phyloP scores from a whole-genome alignment of 352 stramenopile species.

The Globisporangium okanoganense region DNA sequence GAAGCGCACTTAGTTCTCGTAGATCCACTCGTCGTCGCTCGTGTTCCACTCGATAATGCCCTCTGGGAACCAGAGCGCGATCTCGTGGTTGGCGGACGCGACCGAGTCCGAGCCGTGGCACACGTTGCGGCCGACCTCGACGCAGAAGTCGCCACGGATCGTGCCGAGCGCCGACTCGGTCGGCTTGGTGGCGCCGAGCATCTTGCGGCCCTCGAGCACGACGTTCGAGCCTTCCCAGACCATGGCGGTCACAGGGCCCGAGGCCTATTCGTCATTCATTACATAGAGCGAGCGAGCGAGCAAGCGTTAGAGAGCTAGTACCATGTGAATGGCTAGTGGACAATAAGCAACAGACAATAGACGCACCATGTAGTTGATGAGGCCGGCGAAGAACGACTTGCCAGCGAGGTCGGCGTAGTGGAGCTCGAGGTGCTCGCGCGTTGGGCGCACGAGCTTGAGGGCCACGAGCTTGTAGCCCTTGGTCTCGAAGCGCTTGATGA shows the following conservation, averaged over 20 bases:
- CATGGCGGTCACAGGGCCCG: constrained; percentile 91
- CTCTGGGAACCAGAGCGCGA: constrained; percentile 95
- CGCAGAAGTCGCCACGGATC: constrained; percentile 97
- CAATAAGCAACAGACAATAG: background rate
- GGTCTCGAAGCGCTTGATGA: constrained; percentile 97
- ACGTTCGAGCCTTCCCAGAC: constrained; percentile 95
- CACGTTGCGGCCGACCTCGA: constrained; percentile 93
- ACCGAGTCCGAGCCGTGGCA: constrained; percentile 97
- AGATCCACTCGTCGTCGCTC: constrained; percentile 93
- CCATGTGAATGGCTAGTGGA: background rate
- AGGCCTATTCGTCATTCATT: constrained; percentile 32
- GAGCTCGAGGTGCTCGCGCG: constrained; percentile 76
- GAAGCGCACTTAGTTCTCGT: constrained; percentile 87
- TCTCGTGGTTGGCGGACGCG: constrained; percentile 97
- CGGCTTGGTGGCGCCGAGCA: constrained; percentile 97
- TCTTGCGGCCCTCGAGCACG: constrained; percentile 92
- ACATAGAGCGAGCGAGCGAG: background rate
- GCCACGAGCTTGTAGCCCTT: constrained; percentile 95
- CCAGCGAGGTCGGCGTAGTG: constrained; percentile 94
- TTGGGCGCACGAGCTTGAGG: constrained; percentile 92
- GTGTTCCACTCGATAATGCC: constrained; percentile 74
- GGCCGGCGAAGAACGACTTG: constrained; percentile 92
- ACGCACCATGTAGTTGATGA: constrained; percentile 95
- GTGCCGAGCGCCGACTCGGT: constrained; percentile 93
- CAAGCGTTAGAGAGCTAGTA: background rate